These are phyloP conservation scores for Aspergillus affinis DNA, from an alignment of 495 filamentous ascomycete species.

Conservation along the genomic window DNA sequence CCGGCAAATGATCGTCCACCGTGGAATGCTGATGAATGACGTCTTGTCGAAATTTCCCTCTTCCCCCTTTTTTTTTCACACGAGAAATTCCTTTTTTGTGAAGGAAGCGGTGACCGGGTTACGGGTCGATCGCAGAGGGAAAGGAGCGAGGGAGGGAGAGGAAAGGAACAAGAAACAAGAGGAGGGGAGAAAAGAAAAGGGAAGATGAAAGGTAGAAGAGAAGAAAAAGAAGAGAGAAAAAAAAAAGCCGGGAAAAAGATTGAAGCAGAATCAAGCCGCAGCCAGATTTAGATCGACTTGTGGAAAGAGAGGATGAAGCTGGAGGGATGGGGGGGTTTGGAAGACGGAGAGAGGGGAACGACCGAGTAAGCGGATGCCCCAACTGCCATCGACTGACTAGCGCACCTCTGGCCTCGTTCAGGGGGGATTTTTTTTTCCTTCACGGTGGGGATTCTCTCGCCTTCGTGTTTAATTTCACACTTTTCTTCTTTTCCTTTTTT, in stretches of 20 bases:
- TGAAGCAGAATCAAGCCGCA: neutral
- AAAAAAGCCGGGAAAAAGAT: neutral
- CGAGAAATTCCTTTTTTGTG: conserved; percentile 2
- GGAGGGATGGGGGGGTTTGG: conserved; percentile 15
- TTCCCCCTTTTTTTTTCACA: conserved; percentile 9
- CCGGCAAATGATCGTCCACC: conserved; percentile 9
- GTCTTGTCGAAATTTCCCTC: conserved; percentile 6
- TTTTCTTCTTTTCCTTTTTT: no score
- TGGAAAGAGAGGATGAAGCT: conserved; percentile 35
- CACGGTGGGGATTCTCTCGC: neutral
- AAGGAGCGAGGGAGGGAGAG: neutral
- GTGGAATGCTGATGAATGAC: conserved; percentile 12
- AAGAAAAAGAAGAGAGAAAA: conserved; percentile 4
- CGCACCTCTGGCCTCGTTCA: neutral
- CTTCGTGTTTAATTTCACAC: neutral
- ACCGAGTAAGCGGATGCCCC: conserved; percentile 38
- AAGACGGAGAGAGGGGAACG: conserved; percentile 26
- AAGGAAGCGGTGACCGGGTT: conserved; percentile 3
- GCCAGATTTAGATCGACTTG: conserved; percentile 6
- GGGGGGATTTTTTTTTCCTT: no score
- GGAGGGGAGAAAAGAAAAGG: conserved; percentile 1
- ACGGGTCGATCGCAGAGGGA: neutral
- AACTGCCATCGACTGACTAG: conserved; percentile 19
- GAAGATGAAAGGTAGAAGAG: conserved; percentile 1
- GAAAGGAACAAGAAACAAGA: conserved; percentile 1